Conservation (phyloP, 495 filamentous ascomycete species). For the Beverwykella pulmonaria region DNA sequence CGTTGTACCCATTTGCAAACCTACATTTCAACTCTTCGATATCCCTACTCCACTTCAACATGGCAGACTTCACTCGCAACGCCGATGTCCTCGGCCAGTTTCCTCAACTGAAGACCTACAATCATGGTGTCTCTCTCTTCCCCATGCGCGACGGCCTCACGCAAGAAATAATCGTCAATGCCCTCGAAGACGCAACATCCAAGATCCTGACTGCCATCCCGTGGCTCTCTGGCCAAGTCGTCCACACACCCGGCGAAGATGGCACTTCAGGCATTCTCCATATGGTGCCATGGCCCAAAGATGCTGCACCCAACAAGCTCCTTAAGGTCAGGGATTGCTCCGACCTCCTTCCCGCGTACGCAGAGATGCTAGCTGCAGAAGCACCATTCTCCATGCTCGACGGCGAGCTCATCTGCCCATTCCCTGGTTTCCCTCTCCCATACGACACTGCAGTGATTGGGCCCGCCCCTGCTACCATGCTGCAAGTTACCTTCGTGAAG, state of each 20-base stretch:
- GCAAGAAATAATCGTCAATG: not conserved
- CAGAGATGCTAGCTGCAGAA: not conserved
- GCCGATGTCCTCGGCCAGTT: not conserved
- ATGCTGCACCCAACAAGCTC: not conserved
- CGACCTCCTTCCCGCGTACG: not conserved
- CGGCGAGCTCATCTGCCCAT: not conserved
- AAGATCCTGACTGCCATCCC: not conserved
- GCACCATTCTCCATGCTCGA: not conserved
- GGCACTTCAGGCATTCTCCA: not conserved
- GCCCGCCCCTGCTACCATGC: slow-evolving; percentile 43
- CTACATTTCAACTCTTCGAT: not conserved
- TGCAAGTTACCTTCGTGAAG: slow-evolving; percentile 48
- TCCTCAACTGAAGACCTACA: not conserved
- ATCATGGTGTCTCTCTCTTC: not conserved
- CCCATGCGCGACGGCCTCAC: not conserved
- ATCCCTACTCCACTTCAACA: not conserved
- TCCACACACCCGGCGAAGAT: not conserved
- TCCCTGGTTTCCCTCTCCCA: not conserved
- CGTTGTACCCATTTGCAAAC: not conserved
- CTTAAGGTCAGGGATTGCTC: not conserved
- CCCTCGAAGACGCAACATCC: not conserved
- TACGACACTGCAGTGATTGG: slow-evolving; percentile 1
- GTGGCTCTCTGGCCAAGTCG: not conserved
- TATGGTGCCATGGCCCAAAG: not conserved
- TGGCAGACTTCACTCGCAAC: not conserved